phyloP scores from a whole-genome alignment of 257 asterid species.

The Solanum appendiculatum region DNA sequence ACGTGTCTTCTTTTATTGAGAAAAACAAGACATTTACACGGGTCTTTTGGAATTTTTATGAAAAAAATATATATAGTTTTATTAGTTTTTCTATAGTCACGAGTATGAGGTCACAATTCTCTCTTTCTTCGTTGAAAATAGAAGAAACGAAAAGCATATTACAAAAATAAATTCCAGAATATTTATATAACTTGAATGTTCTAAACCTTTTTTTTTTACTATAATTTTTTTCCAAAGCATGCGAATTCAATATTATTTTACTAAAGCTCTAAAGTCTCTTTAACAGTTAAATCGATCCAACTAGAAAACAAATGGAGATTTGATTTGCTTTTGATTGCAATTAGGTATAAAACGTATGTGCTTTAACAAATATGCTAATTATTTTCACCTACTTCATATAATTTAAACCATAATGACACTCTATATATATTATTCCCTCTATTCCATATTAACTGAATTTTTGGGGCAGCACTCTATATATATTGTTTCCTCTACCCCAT shows the following conservation, averaged over 20 bases:
- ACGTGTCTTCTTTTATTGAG: conserved; percentile 15
- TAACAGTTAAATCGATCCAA: conserved; percentile 4
- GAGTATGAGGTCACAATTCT: not conserved
- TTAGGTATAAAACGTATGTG: conserved; percentile 17
- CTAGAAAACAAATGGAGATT: conserved; percentile 9
- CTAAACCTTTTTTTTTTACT: too few relatives aligned
- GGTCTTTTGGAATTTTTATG: not conserved
- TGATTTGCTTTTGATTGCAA: conserved; percentile 1
- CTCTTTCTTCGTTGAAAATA: not conserved
- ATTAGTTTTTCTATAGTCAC: not conserved
- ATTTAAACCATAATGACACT: not conserved
- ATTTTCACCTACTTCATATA: conserved; percentile 18
- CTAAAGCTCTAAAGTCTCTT: not conserved
- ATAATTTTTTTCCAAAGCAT: not conserved
- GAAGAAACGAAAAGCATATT: not conserved
- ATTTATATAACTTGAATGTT: not conserved
- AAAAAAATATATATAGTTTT: not conserved
- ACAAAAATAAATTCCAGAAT: not conserved
- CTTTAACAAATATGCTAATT: conserved; percentile 12
- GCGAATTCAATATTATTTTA: not conserved
- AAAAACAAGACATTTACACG: conserved; percentile 4
- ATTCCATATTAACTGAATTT: too few relatives aligned
- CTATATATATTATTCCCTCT: not conserved
- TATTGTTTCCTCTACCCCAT: too few relatives aligned
- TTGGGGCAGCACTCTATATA: too few relatives aligned